Evolutionary conservation across 306 rosid genomes (phyloP), one percentile per base, ranked within the genome.

Genomic region (Acacia crassicarpa): DNA sequence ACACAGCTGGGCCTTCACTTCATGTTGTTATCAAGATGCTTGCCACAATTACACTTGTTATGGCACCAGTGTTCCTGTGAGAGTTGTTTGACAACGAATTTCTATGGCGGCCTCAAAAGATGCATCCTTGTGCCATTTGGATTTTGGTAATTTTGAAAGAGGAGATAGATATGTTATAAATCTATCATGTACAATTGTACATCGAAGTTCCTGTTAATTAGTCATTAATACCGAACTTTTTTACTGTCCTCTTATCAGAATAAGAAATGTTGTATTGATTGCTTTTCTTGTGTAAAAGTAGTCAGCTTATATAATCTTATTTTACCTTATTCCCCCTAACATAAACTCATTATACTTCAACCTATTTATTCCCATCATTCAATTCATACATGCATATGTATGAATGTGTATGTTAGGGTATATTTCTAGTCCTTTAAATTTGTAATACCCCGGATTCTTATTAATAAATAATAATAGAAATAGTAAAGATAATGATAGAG

Each of bases 21-120:
- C 99, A 95, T 78, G 99, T 95, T 22, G 98, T 95, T 51, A 95
- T 95, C 56, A 95, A 95, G 89, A 91, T 95, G 99, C 99, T 95
- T 32, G 90, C 99, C 27, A 95, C 99, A 9, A 93, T 95, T 48
- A 95, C 99, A 0, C 91, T 95, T 25, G 99, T 95, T 43, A 95
- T 95, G 99, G 99, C 99, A 85, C 99, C 99, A 1, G 78, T 95
- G 70, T 95, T 95, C 84, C 98, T 95, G 83, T 95, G 95, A 93
- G 76, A n/a, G 62, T 63, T 85, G 87, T 76, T 72, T 83, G 84
- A 27, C 35, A 27, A 63, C 14, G 35, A 7, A 80, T 83, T 87
- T 53, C 83, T 65, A 65, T 76, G 53, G 80, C 74, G 88, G 89
- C 82, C 46, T 74, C 69, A 13, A 73, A 68, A 53, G 68, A 74